A percentile compares a stretch with the other conserved stretches of the same genome.
phyloP scores from a whole-genome alignment of 2,329 filamentous ascomycete species.

The Cladosporium sp. region DNA sequence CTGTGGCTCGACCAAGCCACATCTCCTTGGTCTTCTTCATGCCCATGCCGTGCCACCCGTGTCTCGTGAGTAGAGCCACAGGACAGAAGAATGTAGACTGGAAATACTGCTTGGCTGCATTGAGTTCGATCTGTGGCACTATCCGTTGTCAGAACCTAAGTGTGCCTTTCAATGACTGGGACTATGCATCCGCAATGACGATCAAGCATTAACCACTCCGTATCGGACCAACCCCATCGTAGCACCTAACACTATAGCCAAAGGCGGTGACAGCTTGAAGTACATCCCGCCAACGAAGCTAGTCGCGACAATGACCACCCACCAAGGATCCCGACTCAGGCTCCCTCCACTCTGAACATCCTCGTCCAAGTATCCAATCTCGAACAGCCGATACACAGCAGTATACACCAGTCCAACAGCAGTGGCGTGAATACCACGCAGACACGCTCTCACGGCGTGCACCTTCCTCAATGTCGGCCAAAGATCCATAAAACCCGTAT shows the following conservation, averaged over 20 bases:
- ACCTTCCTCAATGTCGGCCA: slow-evolving; percentile 42
- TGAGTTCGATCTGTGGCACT: background rate
- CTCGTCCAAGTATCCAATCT: slow-evolving; percentile 45
- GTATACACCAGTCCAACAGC: slow-evolving; percentile 48
- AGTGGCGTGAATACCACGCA: slow-evolving; percentile 45
- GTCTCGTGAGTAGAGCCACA: background rate
- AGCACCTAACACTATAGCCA: slow-evolving; percentile 43
- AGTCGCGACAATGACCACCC: slow-evolving; percentile 46
- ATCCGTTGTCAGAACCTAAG: background rate
- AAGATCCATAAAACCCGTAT: slow-evolving; percentile 40
- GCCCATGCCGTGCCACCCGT: background rate
- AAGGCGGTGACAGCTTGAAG: slow-evolving; percentile 42
- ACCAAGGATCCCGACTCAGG: slow-evolving; percentile 45
- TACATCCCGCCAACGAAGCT: slow-evolving; percentile 44
- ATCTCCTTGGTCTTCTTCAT: slow-evolving; percentile 9
- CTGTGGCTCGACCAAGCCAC: slow-evolving; percentile 4
- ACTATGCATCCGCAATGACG: background rate
- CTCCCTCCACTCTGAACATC: slow-evolving; percentile 38
- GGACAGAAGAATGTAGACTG: background rate
- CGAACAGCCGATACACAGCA: slow-evolving; percentile 47
- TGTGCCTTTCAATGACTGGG: background rate
- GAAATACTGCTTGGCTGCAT: background rate
- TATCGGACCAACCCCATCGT: slow-evolving; percentile 43
- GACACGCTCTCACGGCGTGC: slow-evolving; percentile 35
- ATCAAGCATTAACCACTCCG: slow-evolving; percentile 33